phyloP scores from a whole-genome alignment of 225 moss, liverwort and hornwort species.

The Marchantia paleacea region DNA sequence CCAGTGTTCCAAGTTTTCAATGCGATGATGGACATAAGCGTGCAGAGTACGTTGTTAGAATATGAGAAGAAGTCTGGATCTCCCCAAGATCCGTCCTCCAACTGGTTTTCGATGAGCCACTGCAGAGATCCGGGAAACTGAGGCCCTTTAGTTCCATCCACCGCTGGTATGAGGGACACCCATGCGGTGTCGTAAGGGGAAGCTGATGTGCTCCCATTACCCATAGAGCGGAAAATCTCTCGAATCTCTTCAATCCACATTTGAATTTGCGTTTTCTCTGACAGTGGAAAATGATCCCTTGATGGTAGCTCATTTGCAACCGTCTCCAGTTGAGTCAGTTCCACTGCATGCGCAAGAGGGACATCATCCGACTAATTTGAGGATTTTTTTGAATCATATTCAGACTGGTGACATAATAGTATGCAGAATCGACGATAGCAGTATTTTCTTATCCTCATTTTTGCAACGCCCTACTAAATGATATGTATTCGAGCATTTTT shows the following conservation, averaged over 20 bases:
- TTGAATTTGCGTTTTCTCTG: conserved; percentile 5
- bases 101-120: conserved; percentile 70
- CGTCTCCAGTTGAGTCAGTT: no score
- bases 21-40: conserved; percentile 64
- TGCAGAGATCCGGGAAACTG: conserved; percentile 61
- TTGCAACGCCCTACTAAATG: no score
- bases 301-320: no score
- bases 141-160: conserved; percentile 59
- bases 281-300: no score
- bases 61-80: conserved; percentile 41
- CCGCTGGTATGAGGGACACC: conserved; percentile 65
- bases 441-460: no score
- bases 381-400: no score
- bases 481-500: no score
- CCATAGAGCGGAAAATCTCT: conserved; percentile 44
- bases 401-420: no score
- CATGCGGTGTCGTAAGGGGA: conserved; percentile 77
- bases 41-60: conserved; percentile 49
- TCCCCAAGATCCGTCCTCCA: conserved; percentile 69
- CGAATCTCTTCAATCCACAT: conserved; percentile 53
- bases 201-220: conserved; percentile 44
- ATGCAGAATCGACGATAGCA: no score
- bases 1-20: conserved; percentile 55
- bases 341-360: no score
- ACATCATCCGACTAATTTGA: no score